Base-by-base conservation (phyloP, 345 rosid genomes). In the Syzygium aromaticum region DNA sequence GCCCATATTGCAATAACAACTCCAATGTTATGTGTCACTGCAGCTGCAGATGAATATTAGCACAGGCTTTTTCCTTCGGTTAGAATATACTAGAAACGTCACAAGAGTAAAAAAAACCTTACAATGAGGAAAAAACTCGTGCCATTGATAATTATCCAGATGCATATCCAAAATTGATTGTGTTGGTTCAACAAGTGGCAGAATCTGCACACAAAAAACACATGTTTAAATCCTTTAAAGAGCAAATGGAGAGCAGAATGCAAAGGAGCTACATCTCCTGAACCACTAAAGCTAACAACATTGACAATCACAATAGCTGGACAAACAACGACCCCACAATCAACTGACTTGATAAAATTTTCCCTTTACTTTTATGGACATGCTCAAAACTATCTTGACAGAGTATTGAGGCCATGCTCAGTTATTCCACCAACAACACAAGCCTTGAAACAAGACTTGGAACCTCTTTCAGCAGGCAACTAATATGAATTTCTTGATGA, bases 1-100 rank as follows among this genome's bases (percentile, higher is more conserved):
- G 97, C 93, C 99, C 99, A 98, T 90, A 98, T 93, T 63, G 99
- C 95, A 91, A 98, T 94, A 22, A 98, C 91, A 52, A 96, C 96
- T 56, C 98, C 98, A 67, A 95, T 92, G 92, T 98, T 98, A 89
- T 92, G 90, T 86, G 95, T 91, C 85, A 89, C 99, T 96, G 88
- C 91, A 95, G 85, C 83, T 77, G 90, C 63, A 87, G 91, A 67
- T 88, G 88, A 38, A 54, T 49, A 13, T 90, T 86, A 87, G 91
- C 84, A 86, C 51, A 84, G 25, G 86, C 86, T 84, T 38, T 57
- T 85, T 51, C 38, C 56, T 11, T 16, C 25, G 59, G 89, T 28
- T 28, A 51, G 84, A 52, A 16, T 85, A 52, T 78, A 46, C 85
- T 83, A 49, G 85, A 73, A 86, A 82, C 61, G 54, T 38, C 73